Percentiles rank a stretch among this genome's conserved stretches.
Conservation (phyloP, 306 rosid genomes). For the Cicer pinnatifidum region DNA sequence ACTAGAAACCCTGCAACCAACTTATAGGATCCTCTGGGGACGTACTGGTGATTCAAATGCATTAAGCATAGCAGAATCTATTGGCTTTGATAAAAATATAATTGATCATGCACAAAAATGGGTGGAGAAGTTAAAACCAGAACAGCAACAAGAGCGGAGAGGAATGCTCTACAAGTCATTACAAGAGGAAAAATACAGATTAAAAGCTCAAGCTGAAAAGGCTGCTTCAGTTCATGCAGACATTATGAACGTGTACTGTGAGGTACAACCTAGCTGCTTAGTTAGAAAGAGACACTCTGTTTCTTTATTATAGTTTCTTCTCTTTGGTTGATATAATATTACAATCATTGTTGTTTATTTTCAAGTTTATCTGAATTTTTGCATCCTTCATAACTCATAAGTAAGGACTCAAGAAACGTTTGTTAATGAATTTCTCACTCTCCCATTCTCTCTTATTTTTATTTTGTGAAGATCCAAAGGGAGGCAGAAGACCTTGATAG, state of each 20-base stretch:
- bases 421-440: background rate
- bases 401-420: background rate
- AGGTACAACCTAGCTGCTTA: conserved; percentile 59
- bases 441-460: background rate
- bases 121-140: conserved; percentile 81
- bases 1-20: conserved; percentile 73
- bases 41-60: conserved; percentile 89
- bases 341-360: conserved; percentile 30
- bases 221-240: conserved; percentile 73
- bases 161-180: conserved; percentile 76
- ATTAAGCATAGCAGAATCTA: conserved; percentile 75
- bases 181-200: conserved; percentile 68
- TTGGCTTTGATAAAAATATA: conserved; percentile 74
- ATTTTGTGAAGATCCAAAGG: conserved; percentile 63
- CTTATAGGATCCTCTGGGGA: conserved; percentile 92
- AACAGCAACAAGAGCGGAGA: conserved; percentile 81
- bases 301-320: conserved; percentile 41
- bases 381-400: conserved; percentile 36
- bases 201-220: conserved; percentile 71
- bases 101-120: conserved; percentile 66
- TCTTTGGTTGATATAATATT: conserved; percentile 30
- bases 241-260: conserved; percentile 59
- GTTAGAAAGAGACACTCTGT: conserved; percentile 24
- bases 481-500: conserved; percentile 85
- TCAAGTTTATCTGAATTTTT: conserved; percentile 35